Conservation (phyloP, 1,139 yeast species). For the Sugiyamaella pinicola region DNA sequence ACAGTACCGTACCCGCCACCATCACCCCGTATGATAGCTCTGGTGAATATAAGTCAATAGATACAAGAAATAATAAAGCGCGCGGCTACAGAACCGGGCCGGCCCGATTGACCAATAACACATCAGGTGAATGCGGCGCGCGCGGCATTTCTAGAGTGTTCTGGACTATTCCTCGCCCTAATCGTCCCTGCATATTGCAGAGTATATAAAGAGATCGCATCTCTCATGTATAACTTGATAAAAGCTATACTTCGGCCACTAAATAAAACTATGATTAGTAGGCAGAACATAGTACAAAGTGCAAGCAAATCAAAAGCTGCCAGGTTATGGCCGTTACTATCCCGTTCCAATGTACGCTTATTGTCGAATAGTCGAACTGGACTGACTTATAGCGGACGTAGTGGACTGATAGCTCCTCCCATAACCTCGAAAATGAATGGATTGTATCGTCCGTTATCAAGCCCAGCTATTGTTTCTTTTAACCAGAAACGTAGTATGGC, state of each 20-base stretch:
- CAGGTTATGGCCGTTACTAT: neutral
- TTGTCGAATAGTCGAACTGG: neutral
- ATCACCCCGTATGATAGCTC: too few relatives aligned
- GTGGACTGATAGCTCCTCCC: neutral
- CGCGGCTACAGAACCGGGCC: too few relatives aligned
- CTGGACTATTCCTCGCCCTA: conserved; percentile 22
- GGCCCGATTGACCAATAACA: too few relatives aligned
- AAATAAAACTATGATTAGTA: conserved; percentile 3
- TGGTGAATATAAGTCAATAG: too few relatives aligned
- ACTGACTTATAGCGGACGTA: neutral
- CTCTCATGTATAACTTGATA: neutral
- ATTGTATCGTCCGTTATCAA: neutral
- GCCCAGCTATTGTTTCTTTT: neutral
- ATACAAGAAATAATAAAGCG: too few relatives aligned
- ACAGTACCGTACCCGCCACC: too few relatives aligned
- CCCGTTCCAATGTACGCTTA: neutral
- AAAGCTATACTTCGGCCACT: neutral
- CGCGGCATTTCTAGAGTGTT: conserved; percentile 20
- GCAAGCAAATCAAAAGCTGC: neutral
- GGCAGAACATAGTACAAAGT: neutral
- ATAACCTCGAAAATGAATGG: neutral
- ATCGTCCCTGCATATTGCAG: conserved; percentile 11
- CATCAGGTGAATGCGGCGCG: neutral
- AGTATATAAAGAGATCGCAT: conserved; percentile 7
- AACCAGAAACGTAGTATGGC: conserved; percentile 6